A percentile compares a stretch with the other conserved stretches of the same genome.
These are phyloP conservation scores for Magnusiomyces suaveolens DNA, from an alignment of 1,139 yeast species.

Conservation along the genomic window DNA sequence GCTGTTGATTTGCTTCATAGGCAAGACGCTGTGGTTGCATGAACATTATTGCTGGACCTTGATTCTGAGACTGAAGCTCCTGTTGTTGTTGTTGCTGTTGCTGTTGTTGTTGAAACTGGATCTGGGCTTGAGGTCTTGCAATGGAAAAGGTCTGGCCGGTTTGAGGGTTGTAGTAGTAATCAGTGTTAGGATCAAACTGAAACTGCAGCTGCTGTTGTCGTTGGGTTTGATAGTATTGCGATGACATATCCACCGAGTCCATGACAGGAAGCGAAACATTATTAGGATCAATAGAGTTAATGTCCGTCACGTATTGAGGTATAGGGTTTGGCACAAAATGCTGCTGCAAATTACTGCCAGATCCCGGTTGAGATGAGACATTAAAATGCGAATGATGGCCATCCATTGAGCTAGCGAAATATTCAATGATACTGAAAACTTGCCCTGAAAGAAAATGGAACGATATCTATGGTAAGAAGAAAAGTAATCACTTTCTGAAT, in stretches of 20 bases:
- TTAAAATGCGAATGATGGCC: slow-evolving; percentile 6
- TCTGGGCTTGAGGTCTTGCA: not conserved
- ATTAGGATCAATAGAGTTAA: not conserved
- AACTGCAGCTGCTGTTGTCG: not conserved
- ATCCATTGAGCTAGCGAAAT: slow-evolving; percentile 1
- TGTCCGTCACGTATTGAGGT: not conserved
- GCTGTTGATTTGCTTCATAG: not conserved
- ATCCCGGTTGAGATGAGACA: not conserved
- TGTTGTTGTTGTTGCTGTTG: not conserved
- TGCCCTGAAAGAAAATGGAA: not conserved
- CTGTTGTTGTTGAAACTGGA: not conserved
- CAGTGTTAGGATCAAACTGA: not conserved
- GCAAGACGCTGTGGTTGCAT: not conserved
- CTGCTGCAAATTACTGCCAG: not conserved
- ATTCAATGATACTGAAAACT: too few relatives aligned
- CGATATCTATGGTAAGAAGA: not conserved
- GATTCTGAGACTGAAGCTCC: not conserved
- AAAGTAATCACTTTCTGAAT: not conserved
- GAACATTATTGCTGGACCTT: not conserved
- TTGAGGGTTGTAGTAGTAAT: not conserved
- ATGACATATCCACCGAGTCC: not conserved
- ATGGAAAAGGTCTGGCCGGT: not conserved
- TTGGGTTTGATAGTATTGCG: not conserved
- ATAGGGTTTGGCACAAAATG: not conserved
- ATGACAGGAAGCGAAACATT: not conserved